Conservation (phyloP, 2,329 filamentous ascomycete genomes). For the Fusarium hainanense region DNA sequence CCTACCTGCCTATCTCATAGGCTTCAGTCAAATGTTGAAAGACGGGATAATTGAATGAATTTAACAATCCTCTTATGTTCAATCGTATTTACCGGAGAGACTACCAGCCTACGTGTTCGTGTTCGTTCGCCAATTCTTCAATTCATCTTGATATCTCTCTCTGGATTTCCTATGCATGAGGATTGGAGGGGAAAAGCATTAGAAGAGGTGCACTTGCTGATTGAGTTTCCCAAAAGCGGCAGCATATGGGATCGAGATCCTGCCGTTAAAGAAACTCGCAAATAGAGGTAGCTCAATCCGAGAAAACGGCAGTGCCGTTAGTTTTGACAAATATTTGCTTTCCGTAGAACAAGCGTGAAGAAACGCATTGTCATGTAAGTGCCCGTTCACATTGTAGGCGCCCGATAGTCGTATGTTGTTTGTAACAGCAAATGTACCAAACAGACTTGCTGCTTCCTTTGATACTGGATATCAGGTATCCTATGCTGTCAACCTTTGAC, state of each 20-base stretch:
- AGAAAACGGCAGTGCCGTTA: neutral
- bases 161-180: neutral
- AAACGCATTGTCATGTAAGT: neutral
- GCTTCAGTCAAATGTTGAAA: neutral
- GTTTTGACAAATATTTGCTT: conserved; percentile 1
- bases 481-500: neutral
- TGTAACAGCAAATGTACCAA: neutral
- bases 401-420: neutral
- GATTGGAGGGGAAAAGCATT: no score
- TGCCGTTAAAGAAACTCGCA: conserved; percentile 2
- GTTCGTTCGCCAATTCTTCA: neutral
- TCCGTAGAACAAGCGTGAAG: neutral
- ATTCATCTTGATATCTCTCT: neutral
- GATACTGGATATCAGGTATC: neutral
- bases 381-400: neutral
- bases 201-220: conserved; percentile 17
- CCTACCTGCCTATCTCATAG: neutral
- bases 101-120: neutral
- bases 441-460: neutral
- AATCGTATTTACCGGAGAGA: neutral
- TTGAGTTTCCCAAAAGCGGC: conserved; percentile 5
- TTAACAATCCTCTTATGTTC: neutral
- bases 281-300: neutral
- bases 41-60: neutral
- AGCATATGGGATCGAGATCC: conserved; percentile 33